phyloP scores from a whole-genome alignment of 306 rosid species.

The Cucurbita ficifolia region DNA sequence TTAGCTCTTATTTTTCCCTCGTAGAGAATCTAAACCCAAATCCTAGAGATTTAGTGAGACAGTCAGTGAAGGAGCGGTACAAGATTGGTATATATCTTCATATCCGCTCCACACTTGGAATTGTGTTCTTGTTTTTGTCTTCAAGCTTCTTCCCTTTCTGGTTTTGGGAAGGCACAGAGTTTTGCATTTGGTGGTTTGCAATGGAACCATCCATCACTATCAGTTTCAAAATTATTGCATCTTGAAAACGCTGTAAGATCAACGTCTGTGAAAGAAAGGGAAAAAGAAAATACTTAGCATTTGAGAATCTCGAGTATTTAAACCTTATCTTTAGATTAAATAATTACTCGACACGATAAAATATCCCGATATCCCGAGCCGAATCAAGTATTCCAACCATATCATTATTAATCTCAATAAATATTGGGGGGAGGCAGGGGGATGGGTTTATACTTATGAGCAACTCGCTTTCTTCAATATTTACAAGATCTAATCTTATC shows the following conservation, averaged over 20 bases:
- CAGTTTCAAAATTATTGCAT: background rate
- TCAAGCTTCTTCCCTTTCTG: background rate
- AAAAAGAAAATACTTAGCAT: background rate
- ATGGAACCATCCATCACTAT: slow-evolving; percentile 1
- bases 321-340: background rate
- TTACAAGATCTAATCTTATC: background rate
- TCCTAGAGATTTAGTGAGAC: background rate
- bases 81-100: background rate
- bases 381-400: background rate
- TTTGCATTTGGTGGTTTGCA: background rate
- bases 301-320: background rate
- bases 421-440: background rate
- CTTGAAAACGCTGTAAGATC: background rate
- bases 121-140: background rate
- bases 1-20: background rate
- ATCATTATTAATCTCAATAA: background rate
- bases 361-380: background rate
- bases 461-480: background rate
- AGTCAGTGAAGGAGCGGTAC: background rate
- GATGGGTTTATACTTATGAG: background rate
- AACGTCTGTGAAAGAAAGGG: background rate
- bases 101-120: background rate
- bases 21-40: background rate
- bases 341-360: background rate
- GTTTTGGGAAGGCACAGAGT: background rate